Conservation (phyloP, 1,284 basidiomycete species). For the Sanghuangporus weigelae region DNA sequence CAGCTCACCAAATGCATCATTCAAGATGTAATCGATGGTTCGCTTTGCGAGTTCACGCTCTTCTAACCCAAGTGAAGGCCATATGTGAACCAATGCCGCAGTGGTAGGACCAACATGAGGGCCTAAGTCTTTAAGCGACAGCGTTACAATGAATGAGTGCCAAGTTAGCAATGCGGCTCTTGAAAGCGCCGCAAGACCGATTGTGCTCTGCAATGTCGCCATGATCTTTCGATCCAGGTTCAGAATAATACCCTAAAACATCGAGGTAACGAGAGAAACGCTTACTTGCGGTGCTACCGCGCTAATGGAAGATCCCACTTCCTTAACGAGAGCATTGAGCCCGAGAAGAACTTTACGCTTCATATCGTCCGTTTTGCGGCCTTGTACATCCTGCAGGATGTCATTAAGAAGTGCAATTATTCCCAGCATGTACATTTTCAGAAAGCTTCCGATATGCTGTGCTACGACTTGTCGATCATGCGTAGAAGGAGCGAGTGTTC, state of each 20-base stretch:
- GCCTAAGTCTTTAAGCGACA: constrained; percentile 72
- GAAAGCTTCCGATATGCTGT: constrained; percentile 47
- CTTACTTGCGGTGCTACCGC: constrained; percentile 81
- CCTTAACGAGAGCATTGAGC: constrained; percentile 67
- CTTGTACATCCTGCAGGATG: constrained; percentile 74
- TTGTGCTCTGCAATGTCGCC: constrained; percentile 91
- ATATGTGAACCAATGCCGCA: constrained; percentile 78
- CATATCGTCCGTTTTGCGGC: constrained; percentile 58
- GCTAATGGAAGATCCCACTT: constrained; percentile 68
- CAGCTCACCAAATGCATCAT: constrained; percentile 55
- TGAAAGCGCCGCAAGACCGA: constrained; percentile 68
- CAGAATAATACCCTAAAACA: neutral
- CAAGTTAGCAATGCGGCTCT: constrained; percentile 81
- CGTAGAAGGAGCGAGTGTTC: constrained; percentile 26
- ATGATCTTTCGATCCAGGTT: constrained; percentile 62
- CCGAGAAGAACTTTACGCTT: constrained; percentile 79
- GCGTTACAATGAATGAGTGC: constrained; percentile 71
- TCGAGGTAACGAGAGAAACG: constrained; percentile 10
- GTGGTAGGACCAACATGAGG: constrained; percentile 86
- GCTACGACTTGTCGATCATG: constrained; percentile 24
- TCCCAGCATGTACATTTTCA: constrained; percentile 76
- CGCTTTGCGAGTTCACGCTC: constrained; percentile 53
- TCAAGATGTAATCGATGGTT: constrained; percentile 70
- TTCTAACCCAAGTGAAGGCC: constrained; percentile 58
- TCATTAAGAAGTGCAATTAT: constrained; percentile 80